Evolutionary conservation across 2,329 filamentous ascomycete species (phyloP).

Genomic region (Neonectria coccinea): DNA sequence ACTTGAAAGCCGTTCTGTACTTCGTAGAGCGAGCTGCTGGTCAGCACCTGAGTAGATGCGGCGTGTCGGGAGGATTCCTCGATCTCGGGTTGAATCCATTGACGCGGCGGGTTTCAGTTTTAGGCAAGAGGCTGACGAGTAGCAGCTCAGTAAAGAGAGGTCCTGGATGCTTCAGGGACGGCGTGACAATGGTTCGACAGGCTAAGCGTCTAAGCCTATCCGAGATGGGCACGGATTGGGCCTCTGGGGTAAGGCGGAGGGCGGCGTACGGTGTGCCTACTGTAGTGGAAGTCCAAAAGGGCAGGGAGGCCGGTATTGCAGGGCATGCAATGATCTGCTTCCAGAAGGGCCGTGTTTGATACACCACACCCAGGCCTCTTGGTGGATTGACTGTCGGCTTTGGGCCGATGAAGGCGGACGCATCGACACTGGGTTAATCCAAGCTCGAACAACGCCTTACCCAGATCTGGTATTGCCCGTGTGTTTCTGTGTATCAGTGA

Average conservation of each 20-base stretch:
- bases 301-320: conserved; percentile 37
- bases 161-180: conserved; percentile 24
- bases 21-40: conserved; percentile 26
- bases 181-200: conserved; percentile 43
- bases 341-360: conserved; percentile 37
- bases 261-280: conserved; percentile 15
- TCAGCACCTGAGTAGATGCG: conserved; percentile 20
- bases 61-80: conserved; percentile 28
- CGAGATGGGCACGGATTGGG: conserved; percentile 38
- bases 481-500: conserved; percentile 25
- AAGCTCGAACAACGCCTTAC: conserved; percentile 21
- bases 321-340: conserved; percentile 36
- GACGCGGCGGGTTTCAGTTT: conserved; percentile 44
- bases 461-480: conserved; percentile 21
- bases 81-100: conserved; percentile 36
- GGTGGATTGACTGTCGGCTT: conserved; percentile 17
- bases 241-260: conserved; percentile 46
- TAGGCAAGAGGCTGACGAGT: conserved; percentile 39
- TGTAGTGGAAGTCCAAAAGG: conserved; percentile 31
- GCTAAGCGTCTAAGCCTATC: conserved; percentile 25
- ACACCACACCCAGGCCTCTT: conserved; percentile 27
- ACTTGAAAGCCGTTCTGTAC: conserved; percentile 6
- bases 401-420: conserved; percentile 13
- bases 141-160: conserved; percentile 26
- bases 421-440: conserved; percentile 15